Evolutionary conservation across 345 rosid genomes (phyloP).

Genomic region (Pugionium cornutum): DNA sequence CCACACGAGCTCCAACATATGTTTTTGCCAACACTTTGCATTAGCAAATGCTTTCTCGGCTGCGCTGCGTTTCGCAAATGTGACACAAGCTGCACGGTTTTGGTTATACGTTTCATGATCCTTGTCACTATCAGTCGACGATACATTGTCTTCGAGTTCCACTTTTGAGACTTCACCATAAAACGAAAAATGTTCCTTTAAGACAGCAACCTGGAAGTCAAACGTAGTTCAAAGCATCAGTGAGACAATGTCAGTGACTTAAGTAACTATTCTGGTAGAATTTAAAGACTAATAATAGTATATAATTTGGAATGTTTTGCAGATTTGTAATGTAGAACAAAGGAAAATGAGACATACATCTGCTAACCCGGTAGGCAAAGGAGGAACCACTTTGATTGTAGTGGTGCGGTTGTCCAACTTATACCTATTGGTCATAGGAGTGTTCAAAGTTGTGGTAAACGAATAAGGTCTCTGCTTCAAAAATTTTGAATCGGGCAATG

Average conservation of each 20-base stretch:
- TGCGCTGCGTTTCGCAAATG: slow-evolving; percentile 58
- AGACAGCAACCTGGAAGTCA: slow-evolving; percentile 53
- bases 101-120: slow-evolving; percentile 42
- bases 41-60: slow-evolving; percentile 83
- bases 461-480: slow-evolving; percentile 50
- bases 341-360: slow-evolving; percentile 55
- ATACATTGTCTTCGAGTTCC: slow-evolving; percentile 66
- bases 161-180: slow-evolving; percentile 67
- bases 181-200: slow-evolving; percentile 74
- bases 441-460: slow-evolving; percentile 36
- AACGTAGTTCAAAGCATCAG: slow-evolving; percentile 22
- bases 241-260: background rate
- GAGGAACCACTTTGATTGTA: slow-evolving; percentile 66
- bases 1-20: slow-evolving; percentile 71
- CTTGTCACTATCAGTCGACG: slow-evolving; percentile 36
- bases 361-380: slow-evolving; percentile 74
- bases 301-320: background rate
- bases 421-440: slow-evolving; percentile 58
- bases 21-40: slow-evolving; percentile 83
- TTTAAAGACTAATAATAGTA: background rate
- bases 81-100: slow-evolving; percentile 53
- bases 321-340: slow-evolving; percentile 20
- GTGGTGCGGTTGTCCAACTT: slow-evolving; percentile 86
- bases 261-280: background rate
- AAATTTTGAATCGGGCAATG: slow-evolving; percentile 45